phyloP scores from a whole-genome alignment of 1,139 yeast species.

The Hansenula sp. region DNA sequence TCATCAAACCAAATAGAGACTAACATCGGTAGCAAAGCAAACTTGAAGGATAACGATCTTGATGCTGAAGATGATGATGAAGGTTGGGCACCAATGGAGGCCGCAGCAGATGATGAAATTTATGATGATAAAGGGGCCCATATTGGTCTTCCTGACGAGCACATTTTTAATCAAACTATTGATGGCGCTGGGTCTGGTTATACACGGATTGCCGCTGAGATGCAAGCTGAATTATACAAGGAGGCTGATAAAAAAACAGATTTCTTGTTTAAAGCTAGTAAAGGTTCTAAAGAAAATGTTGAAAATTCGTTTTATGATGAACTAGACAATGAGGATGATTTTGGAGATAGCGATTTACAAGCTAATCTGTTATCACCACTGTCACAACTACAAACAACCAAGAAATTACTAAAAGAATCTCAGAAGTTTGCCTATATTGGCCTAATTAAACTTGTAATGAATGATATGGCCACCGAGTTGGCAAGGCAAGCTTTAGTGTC shows the following conservation, averaged over 20 bases:
- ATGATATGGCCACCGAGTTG: slow-evolving; percentile 76
- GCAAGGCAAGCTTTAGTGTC: slow-evolving; percentile 57
- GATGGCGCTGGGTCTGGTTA: slow-evolving; percentile 52
- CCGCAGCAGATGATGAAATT: slow-evolving; percentile 52
- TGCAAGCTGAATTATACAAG: slow-evolving; percentile 75
- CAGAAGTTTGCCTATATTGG: slow-evolving; percentile 95
- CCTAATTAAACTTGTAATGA: slow-evolving; percentile 66
- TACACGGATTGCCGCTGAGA: slow-evolving; percentile 85
- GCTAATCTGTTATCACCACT: slow-evolving; percentile 35
- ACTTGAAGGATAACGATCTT: too few relatives aligned
- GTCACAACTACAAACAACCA: slow-evolving; percentile 75
- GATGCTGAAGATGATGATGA: slow-evolving; percentile 18
- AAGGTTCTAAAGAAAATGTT: background rate
- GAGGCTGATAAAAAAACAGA: slow-evolving; percentile 80
- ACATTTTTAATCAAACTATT: too few relatives aligned
- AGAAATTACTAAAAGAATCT: slow-evolving; percentile 71
- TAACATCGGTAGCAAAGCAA: too few relatives aligned
- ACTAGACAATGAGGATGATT: slow-evolving; percentile 25
- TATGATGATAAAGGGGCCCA: slow-evolving; percentile 49
- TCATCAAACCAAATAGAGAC: too few relatives aligned
- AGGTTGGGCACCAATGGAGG: slow-evolving; percentile 57
- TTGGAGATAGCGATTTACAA: slow-evolving; percentile 34
- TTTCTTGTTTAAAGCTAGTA: slow-evolving; percentile 54
- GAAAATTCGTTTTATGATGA: slow-evolving; percentile 11
- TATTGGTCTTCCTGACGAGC: too few relatives aligned